Base-by-base conservation (phyloP, 352 stramenopile genomes). In the Pythium dissimile region DNA sequence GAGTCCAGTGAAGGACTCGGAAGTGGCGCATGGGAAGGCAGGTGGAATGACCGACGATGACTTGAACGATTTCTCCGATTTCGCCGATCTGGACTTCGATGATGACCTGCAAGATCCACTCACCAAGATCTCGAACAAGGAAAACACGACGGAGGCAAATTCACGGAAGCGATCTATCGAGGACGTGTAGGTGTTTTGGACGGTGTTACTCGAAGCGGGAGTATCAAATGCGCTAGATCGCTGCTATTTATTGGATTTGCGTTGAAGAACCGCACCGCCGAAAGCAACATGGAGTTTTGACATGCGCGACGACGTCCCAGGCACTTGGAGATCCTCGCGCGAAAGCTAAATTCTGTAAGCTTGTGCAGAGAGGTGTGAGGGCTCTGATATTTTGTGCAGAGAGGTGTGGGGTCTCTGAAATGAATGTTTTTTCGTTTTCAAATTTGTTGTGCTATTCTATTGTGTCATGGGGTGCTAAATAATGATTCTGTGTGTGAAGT, bases 31-130 rank as follows among this genome's bases (percentile, higher is more conserved):
- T 6, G 27, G 47, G 26, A 62, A 62, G 41, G 44, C 53, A 16
- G 61, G 48, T 41, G 35, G 26, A 20, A 69, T 64, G 21, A 46
- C 59, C 0, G 75, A 86, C 16, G 73, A 88, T 27, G 79, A 87
- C 20, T 58, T 92, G 64, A 84, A 89, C 49, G 83, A 87, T 51
- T 92, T 92, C 48, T 65, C 67, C 4, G 80, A 92, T 54, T 89
- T 93, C 34, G 71, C 77, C 2, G 80, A 84, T 38, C 69, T 93
- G 26, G 79, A 88, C 58, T 88, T 93, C 53, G 72, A 77, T 24
- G 78, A 89, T 23, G 76, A 84, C n/a, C 61, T 88, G 44, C 65
- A 75, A 54, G 77, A 82, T 28, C 44, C 64, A 9, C 54, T 73
- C 26, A 53, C 60, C 38, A 75, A 71, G 49, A 69, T 64, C 41